phyloP scores from a whole-genome alignment of 163 green algal genomes.

The Scenedesmus sp. region DNA sequence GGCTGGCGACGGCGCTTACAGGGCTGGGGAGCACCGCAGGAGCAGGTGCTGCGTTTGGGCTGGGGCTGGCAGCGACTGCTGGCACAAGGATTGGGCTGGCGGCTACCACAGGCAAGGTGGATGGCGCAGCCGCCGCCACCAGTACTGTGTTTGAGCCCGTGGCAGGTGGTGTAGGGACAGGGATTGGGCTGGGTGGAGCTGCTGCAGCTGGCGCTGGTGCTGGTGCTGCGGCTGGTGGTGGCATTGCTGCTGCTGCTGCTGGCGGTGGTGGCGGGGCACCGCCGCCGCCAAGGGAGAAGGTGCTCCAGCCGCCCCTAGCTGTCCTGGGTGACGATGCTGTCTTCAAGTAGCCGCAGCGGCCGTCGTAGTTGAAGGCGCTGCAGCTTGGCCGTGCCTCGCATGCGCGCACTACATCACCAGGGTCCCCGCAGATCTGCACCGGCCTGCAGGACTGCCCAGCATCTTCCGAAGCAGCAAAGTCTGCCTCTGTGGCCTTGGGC shows the following conservation, averaged over 20 bases:
- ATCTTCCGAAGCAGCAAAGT: neutral
- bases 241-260: no score
- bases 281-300: neutral
- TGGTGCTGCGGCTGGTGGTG: neutral
- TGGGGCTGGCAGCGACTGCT: neutral
- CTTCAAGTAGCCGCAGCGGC: slow-evolving; percentile 10
- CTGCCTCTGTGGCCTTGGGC: neutral
- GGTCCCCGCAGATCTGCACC: neutral
- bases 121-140: neutral
- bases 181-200: neutral
- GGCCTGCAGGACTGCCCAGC: neutral
- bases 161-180: no score
- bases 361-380: slow-evolving; percentile 28
- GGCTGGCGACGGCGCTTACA: neutral
- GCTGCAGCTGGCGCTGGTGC: neutral
- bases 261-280: no score
- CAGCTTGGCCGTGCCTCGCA: neutral
- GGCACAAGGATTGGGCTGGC: neutral
- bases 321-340: neutral
- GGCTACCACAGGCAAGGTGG: neutral
- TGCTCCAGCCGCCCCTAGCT: neutral
- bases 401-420: neutral
- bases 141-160: no score
- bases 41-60: no score
- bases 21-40: neutral